phyloP scores from a whole-genome alignment of 768 basidiomycete species.

The Dacryopinax primogenitus region DNA sequence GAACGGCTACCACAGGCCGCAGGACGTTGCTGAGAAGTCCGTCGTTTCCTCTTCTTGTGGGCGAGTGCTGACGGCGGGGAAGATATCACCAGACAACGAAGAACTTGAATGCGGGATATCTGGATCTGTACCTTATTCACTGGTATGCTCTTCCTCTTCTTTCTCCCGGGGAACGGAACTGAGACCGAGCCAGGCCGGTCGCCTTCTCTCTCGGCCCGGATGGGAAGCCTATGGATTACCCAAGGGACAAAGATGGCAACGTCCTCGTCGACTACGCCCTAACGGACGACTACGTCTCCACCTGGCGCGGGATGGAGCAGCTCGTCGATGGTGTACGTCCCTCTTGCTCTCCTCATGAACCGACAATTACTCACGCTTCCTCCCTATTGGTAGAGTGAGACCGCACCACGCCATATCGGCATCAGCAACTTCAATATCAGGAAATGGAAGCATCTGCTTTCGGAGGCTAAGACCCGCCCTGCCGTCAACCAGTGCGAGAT shows the following conservation, averaged over 20 bases:
- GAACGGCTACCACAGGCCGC: slow-evolving; percentile 63
- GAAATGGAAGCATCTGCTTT: slow-evolving; percentile 44
- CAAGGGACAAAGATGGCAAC: not conserved
- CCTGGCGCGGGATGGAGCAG: slow-evolving; percentile 70
- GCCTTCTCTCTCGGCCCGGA: slow-evolving; percentile 35
- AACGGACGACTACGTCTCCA: slow-evolving; percentile 60
- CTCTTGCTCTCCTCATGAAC: not conserved
- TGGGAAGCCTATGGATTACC: slow-evolving; percentile 15
- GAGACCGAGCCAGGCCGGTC: not conserved
- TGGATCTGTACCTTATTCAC: slow-evolving; percentile 72
- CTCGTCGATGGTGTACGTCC: slow-evolving; percentile 53
- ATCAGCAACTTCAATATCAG: slow-evolving; percentile 46
- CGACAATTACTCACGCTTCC: not conserved
- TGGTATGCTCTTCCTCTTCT: slow-evolving; percentile 34
- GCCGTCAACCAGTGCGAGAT: slow-evolving; percentile 73
- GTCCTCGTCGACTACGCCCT: slow-evolving; percentile 37
- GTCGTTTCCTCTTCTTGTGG: slow-evolving; percentile 28
- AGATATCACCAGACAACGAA: not conserved
- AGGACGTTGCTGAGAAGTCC: slow-evolving; percentile 42
- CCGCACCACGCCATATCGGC: not conserved
- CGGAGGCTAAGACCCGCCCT: slow-evolving; percentile 47
- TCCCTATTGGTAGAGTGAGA: not conserved
- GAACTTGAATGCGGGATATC: slow-evolving; percentile 36
- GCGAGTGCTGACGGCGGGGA: slow-evolving; percentile 42
- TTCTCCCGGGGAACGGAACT: not conserved